Conservation (phyloP, 2,329 filamentous ascomycete species). For the Hirsutella minnesotensis region DNA sequence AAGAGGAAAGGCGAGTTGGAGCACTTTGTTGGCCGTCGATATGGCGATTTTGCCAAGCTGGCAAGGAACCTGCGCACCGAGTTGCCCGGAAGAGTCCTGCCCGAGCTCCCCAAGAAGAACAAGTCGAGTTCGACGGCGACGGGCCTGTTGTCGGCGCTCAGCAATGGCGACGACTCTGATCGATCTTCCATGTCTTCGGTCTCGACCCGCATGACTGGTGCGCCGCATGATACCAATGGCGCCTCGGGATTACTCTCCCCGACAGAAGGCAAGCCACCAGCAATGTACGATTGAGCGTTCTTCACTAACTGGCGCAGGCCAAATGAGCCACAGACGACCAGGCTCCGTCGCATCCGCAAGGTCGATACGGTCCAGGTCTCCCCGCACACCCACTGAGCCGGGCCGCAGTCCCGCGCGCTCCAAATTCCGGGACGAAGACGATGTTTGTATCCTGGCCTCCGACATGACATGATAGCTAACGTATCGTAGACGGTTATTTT, state of each 20-base stretch:
- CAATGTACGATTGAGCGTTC: background rate
- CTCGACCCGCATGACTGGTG: conserved; percentile 52
- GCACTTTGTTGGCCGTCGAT: conserved; percentile 71
- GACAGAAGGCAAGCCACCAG: conserved; percentile 3
- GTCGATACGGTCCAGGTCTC: conserved; percentile 18
- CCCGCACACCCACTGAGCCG: conserved; percentile 20
- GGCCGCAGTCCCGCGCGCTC: conserved; percentile 15
- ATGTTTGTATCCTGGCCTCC: conserved; percentile 10
- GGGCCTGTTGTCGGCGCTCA: conserved; percentile 38
- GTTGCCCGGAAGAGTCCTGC: conserved; percentile 80
- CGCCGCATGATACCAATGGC: conserved; percentile 11
- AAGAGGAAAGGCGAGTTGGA: conserved; percentile 67
- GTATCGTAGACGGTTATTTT: conserved; percentile 43
- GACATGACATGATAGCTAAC: background rate
- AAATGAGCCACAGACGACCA: conserved; percentile 4
- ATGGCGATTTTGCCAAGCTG: conserved; percentile 75
- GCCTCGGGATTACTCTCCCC: conserved; percentile 17
- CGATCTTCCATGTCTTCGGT: conserved; percentile 69
- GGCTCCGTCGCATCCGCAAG: conserved; percentile 20
- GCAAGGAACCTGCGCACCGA: conserved; percentile 73
- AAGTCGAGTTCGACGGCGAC: conserved; percentile 62
- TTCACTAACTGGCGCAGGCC: conserved; percentile 1
- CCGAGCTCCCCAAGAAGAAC: conserved; percentile 83
- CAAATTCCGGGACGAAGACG: conserved; percentile 10
- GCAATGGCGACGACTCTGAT: conserved; percentile 56